phyloP scores from a whole-genome alignment of 306 rosid species.

The Ammopiptanthus mongolicus region DNA sequence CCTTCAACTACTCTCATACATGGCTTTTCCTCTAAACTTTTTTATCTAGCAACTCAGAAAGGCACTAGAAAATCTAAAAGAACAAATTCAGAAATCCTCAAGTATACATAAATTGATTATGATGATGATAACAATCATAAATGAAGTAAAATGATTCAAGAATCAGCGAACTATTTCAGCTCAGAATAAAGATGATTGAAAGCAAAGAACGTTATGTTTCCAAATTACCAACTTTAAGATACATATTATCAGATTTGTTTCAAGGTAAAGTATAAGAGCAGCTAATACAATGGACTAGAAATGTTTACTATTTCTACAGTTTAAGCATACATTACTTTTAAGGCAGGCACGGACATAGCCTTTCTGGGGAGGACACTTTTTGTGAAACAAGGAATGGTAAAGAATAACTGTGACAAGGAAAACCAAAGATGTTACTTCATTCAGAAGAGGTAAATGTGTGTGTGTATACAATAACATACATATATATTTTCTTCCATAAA shows the following conservation, averaged over 20 bases:
- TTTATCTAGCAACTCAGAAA: constrained; percentile 3
- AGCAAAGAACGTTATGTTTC: constrained; percentile 15
- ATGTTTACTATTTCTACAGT: constrained; percentile 17
- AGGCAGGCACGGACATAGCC: constrained; percentile 95
- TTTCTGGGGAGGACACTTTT: constrained; percentile 65
- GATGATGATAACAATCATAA: constrained; percentile 3
- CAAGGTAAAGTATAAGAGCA: constrained; percentile 5
- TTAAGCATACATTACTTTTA: constrained; percentile 92
- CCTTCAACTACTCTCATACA: constrained; percentile 19
- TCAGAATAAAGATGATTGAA: constrained; percentile 19
- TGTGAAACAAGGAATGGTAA: constrained; percentile 89
- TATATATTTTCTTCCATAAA: constrained; percentile 8
- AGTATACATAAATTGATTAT: constrained; percentile 2
- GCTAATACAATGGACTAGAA: constrained; percentile 13
- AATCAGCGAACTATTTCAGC: not conserved
- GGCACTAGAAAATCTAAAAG: not conserved
- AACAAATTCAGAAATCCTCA: not conserved
- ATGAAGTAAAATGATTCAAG: constrained; percentile 12
- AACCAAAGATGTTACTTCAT: constrained; percentile 35
- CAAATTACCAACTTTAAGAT: constrained; percentile 1
- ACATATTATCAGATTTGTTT: not conserved
- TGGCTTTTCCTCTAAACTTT: not conserved
- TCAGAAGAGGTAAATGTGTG: not conserved
- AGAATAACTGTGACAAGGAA: constrained; percentile 69
- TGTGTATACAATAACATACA: not conserved